A percentile compares a stretch with the other conserved stretches of the same genome.
Conservation (phyloP, 495 filamentous ascomycete species). For the Xylaria sp. region DNA sequence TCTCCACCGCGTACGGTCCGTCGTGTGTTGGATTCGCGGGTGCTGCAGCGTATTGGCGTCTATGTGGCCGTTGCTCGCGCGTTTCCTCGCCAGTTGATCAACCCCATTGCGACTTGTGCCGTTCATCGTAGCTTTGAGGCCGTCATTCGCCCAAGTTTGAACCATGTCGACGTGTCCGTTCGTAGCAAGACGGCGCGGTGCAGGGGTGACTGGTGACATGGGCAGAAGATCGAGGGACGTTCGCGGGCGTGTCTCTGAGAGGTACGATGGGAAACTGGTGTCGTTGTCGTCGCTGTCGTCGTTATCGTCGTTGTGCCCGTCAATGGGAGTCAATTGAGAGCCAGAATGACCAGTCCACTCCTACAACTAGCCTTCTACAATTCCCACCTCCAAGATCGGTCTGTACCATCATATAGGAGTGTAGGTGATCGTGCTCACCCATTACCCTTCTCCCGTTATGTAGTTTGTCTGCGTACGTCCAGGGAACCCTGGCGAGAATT, state of each 20-base stretch:
- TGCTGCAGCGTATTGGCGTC: conserved; percentile 42
- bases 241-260: background rate
- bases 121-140: background rate
- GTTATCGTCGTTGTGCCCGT: background rate
- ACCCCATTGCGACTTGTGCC: background rate
- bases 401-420: background rate
- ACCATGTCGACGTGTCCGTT: conserved; percentile 30
- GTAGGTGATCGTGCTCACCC: background rate
- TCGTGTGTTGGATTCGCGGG: conserved; percentile 55
- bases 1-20: conserved; percentile 85
- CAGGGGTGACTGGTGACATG: background rate
- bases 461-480: background rate
- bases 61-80: conserved; percentile 34
- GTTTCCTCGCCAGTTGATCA: conserved; percentile 39
- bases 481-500: background rate
- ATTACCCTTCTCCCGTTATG: background rate
- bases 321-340: background rate
- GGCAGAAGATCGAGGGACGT: background rate
- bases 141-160: conserved; percentile 30
- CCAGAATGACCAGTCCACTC: background rate
- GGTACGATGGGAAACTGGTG: background rate
- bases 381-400: background rate
- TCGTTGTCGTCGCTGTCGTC: background rate
- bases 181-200: background rate
- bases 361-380: background rate